Percentiles rank a stretch among this genome's conserved stretches.
These are phyloP conservation scores for Calonectria henricotiae DNA, from an alignment of 2,329 filamentous ascomycete species.

Conservation along the genomic window DNA sequence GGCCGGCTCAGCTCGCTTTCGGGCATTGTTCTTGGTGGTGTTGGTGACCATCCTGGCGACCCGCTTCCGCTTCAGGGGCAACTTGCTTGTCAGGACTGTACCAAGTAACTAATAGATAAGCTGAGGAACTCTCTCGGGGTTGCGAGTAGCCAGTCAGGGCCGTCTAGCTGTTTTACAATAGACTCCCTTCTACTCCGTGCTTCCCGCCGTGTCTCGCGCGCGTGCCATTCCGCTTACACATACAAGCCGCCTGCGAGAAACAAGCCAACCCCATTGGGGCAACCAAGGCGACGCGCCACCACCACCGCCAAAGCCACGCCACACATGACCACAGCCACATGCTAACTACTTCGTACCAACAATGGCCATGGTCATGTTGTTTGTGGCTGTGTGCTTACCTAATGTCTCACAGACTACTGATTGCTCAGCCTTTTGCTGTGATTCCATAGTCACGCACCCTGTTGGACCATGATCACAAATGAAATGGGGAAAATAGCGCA, in stretches of 20 bases:
- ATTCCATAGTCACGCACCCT: neutral
- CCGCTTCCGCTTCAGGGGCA: constrained; percentile 8
- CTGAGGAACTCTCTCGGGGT: constrained; percentile 5
- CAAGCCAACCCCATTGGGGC: constrained; percentile 11
- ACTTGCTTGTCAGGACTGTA: constrained; percentile 11
- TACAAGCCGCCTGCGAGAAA: neutral
- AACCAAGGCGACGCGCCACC: constrained; percentile 2
- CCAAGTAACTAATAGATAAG: constrained; percentile 24
- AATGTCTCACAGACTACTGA: neutral
- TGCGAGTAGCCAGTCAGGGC: neutral
- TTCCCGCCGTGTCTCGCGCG: too few relatives aligned
- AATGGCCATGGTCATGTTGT: neutral
- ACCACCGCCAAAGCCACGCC: neutral
- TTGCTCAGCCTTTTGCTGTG: neutral
- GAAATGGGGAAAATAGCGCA: constrained; percentile 43
- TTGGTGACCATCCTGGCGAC: constrained; percentile 8
- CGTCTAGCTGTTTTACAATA: neutral
- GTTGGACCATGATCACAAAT: constrained; percentile 17
- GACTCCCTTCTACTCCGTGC: neutral
- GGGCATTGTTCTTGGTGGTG: constrained; percentile 10
- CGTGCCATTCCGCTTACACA: neutral
- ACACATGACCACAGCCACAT: neutral
- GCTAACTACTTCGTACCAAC: neutral
- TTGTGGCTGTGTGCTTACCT: constrained; percentile 27
- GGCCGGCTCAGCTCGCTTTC: constrained; percentile 18